Evolutionary conservation across 2,329 filamentous ascomycete genomes (phyloP).

Genomic region (Diplodia scrobiculata): DNA sequence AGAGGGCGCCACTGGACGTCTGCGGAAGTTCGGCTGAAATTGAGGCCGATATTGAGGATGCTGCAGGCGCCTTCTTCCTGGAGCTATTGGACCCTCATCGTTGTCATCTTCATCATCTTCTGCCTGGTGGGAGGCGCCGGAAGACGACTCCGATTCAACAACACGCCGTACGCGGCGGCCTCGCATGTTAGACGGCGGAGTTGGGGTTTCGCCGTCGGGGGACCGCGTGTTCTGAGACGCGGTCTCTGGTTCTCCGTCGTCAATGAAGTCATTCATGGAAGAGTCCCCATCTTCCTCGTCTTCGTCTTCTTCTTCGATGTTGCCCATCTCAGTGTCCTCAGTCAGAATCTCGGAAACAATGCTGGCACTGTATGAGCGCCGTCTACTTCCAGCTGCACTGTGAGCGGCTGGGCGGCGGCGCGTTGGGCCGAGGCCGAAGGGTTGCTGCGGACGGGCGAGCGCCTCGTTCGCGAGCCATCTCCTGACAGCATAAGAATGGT

Average conservation of each 20-base stretch:
- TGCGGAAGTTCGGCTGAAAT: constrained; percentile 31
- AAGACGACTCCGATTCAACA: constrained; percentile 46
- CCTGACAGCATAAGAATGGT: constrained; percentile 30
- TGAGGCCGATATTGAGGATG: constrained; percentile 32
- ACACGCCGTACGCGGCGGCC: constrained; percentile 40
- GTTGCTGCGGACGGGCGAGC: constrained; percentile 39
- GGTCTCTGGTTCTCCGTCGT: constrained; percentile 38
- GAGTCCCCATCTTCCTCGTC: constrained; percentile 45
- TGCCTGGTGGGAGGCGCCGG: constrained; percentile 40
- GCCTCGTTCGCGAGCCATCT: constrained; percentile 37
- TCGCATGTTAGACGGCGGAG: constrained; percentile 35
- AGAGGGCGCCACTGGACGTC: constrained; percentile 31
- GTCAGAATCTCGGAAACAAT: constrained; percentile 45
- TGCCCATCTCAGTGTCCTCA: constrained; percentile 46
- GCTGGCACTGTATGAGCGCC: constrained; percentile 46
- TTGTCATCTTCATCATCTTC: constrained; percentile 45
- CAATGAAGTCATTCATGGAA: constrained; percentile 49
- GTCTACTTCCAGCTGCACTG: constrained; percentile 46
- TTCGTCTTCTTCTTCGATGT: constrained; percentile 49
- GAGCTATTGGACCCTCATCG: constrained; percentile 42
- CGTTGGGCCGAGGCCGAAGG: constrained; percentile 34
- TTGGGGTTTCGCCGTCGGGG: constrained; percentile 39
- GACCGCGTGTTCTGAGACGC: constrained; percentile 39
- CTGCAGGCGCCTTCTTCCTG: constrained; percentile 38
- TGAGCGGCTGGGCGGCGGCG: constrained; percentile 44